A percentile compares a stretch with the other conserved stretches of the same genome.
phyloP scores from a whole-genome alignment of 148 eudicot genomes.

The Tetragonia tetragonoides region DNA sequence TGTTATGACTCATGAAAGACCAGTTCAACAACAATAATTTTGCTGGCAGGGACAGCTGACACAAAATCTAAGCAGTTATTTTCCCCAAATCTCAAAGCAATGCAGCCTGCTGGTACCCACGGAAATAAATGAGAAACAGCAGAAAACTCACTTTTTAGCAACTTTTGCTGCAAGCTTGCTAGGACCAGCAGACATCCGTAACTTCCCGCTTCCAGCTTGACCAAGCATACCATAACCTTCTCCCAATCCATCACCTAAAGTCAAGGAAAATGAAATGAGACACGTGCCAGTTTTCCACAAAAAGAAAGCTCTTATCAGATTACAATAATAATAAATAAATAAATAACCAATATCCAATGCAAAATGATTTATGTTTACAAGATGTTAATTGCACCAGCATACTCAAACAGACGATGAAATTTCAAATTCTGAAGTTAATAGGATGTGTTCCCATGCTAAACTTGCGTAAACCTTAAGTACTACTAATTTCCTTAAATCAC shows the following conservation, averaged over 20 bases:
- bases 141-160: conserved; percentile 70
- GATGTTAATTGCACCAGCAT: conserved; percentile 3
- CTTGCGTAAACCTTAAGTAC: conserved; percentile 5
- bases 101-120: background rate
- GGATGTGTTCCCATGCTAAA: background rate
- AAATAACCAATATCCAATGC: background rate
- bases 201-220: conserved; percentile 93
- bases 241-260: conserved; percentile 90
- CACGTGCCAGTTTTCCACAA: background rate
- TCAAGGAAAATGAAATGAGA: background rate
- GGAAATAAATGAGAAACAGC: background rate
- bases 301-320: background rate
- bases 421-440: background rate
- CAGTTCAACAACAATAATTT: background rate
- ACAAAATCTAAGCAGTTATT: background rate
- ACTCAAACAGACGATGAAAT: conserved; percentile 7
- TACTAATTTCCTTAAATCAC: background rate
- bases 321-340: background rate
- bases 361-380: background rate
- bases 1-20: conserved; percentile 4
- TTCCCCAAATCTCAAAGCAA: background rate
- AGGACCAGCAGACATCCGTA: conserved; percentile 84
- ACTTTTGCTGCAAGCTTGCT: conserved; percentile 90
- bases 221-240: conserved; percentile 99
- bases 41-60: background rate